Percentiles rank a stretch among this genome's conserved stretches.
These are phyloP conservation scores for Collybiopsis confluens DNA, from an alignment of 768 basidiomycete species.

Conservation along the genomic window DNA sequence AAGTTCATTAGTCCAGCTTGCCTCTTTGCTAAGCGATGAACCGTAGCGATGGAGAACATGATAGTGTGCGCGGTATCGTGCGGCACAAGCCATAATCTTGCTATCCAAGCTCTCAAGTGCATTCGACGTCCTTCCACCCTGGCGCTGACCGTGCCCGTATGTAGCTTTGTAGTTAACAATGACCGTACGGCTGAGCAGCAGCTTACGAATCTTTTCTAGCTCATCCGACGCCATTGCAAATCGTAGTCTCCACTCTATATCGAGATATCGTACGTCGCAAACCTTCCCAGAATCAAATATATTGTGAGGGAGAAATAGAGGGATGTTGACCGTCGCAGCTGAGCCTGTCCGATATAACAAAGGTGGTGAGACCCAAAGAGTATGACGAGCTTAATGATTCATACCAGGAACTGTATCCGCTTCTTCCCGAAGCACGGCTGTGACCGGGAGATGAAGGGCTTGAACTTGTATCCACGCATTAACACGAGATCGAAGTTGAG, in stretches of 20 bases:
- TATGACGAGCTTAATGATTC: background rate
- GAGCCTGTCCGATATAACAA: background rate
- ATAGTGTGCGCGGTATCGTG: background rate
- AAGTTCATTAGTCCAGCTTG: background rate
- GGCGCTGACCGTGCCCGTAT: background rate
- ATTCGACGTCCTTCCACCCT: background rate
- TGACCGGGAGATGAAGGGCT: background rate
- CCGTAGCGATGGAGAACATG: background rate
- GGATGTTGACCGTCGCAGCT: background rate
- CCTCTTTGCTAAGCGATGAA: background rate
- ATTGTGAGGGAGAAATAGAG: background rate
- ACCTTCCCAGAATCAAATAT: background rate
- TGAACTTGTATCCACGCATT: background rate
- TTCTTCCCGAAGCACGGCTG: background rate
- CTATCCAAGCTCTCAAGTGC: background rate
- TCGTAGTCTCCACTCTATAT: conserved; percentile 6
- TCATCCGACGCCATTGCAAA: background rate
- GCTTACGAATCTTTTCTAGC: background rate
- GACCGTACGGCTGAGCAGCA: background rate
- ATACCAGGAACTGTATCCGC: background rate
- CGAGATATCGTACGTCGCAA: background rate
- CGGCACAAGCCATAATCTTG: background rate
- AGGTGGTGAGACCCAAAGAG: background rate
- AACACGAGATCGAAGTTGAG: background rate
- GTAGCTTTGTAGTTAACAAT: background rate